phyloP scores from a whole-genome alignment of 495 filamentous ascomycete species.

The Rhizodiscina lignyota region DNA sequence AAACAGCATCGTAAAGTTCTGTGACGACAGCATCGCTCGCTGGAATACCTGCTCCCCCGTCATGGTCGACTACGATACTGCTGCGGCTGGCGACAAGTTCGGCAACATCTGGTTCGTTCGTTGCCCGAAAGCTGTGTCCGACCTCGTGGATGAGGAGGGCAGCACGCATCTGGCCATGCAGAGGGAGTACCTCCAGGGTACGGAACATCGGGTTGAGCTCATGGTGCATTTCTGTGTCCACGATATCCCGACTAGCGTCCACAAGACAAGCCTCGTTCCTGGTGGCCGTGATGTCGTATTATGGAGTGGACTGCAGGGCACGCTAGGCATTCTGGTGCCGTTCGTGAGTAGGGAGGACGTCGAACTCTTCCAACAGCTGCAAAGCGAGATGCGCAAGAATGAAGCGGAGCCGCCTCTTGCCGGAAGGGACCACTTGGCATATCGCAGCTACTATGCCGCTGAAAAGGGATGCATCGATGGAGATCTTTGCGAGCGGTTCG shows the following conservation, averaged over 20 bases:
- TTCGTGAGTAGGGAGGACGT: conserved; percentile 84
- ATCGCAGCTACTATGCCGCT: conserved; percentile 89
- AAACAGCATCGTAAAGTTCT: conserved; percentile 82
- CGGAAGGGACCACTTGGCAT: conserved; percentile 87
- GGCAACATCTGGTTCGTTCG: conserved; percentile 90
- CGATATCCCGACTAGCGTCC: conserved; percentile 79
- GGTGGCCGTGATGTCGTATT: conserved; percentile 83
- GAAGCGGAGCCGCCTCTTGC: conserved; percentile 55
- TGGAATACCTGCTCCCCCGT: conserved; percentile 76
- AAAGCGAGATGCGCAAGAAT: conserved; percentile 68
- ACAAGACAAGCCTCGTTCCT: conserved; percentile 77
- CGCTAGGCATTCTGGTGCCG: conserved; percentile 79
- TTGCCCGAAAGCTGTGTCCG: conserved; percentile 69
- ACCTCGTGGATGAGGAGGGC: conserved; percentile 82
- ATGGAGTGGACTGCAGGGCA: conserved; percentile 90
- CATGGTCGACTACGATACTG: conserved; percentile 96
- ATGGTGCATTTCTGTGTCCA: conserved; percentile 81
- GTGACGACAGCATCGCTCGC: conserved; percentile 71
- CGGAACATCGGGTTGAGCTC: conserved; percentile 65
- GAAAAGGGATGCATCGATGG: conserved; percentile 96
- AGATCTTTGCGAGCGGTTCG: conserved; percentile 90
- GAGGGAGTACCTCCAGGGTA: conserved; percentile 72
- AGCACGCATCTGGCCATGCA: conserved; percentile 82
- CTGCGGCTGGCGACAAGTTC: conserved; percentile 92
- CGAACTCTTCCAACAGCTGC: conserved; percentile 90